Evolutionary conservation across 176 grass and related monocot genomes (phyloP).

Genomic region (Musa schizocarpa): DNA sequence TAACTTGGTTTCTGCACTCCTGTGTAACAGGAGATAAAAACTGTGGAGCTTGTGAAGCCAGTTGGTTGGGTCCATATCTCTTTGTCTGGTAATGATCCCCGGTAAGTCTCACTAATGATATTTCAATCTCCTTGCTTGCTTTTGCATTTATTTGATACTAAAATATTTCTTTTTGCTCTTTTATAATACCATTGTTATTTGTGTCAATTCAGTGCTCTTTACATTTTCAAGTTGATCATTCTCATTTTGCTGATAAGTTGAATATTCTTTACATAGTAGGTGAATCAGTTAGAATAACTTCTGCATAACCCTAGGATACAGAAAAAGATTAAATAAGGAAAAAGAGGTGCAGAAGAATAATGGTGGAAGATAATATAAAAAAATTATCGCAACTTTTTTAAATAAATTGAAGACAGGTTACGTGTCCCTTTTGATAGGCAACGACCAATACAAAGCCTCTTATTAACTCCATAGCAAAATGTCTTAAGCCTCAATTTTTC

Average conservation of each 20-base stretch:
- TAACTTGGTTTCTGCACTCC: background rate
- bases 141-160: background rate
- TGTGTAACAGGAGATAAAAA: slow-evolving; percentile 78
- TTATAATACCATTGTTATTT: background rate
- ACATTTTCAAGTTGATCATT: background rate
- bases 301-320: background rate
- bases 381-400: no score
- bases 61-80: slow-evolving; percentile 89
- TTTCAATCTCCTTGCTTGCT: background rate
- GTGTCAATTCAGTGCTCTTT: background rate
- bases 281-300: background rate
- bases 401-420: no score
- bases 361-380: no score
- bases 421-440: no score
- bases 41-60: slow-evolving; percentile 81
- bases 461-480: no score
- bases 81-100: slow-evolving; percentile 70
- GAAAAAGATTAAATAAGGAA: no score
- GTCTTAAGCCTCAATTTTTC: no score
- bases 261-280: background rate
- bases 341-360: no score
- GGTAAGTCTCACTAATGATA: slow-evolving; percentile 31
- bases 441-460: no score
- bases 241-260: background rate
- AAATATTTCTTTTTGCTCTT: background rate